Percentiles rank a stretch among this genome's conserved stretches.
These are phyloP conservation scores for Pelargonium nanum DNA, from an alignment of 345 rosid species.

Conservation along the genomic window DNA sequence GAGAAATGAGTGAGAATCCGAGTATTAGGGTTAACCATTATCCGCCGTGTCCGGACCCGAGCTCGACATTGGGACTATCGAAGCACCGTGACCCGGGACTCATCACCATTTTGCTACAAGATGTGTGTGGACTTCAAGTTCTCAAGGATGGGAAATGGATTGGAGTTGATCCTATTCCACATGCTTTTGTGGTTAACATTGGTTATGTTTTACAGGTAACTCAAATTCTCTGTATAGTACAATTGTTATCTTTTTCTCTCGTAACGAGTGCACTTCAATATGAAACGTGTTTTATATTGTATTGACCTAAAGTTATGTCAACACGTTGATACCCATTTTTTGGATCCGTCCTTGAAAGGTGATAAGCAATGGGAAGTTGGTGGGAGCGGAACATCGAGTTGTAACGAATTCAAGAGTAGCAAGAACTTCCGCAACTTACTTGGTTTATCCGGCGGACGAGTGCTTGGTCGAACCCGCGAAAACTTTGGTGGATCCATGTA, in stretches of 20 bases:
- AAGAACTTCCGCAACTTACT: conserved; percentile 16
- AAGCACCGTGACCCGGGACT: conserved; percentile 21
- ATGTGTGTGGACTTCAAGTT: conserved; percentile 20
- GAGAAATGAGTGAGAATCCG: neutral
- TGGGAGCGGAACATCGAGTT: conserved; percentile 21
- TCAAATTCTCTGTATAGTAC: too few relatives aligned
- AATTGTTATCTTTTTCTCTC: too few relatives aligned
- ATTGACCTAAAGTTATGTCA: too few relatives aligned
- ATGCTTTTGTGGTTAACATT: conserved; percentile 20
- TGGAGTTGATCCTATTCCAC: conserved; percentile 16
- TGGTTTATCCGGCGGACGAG: conserved; percentile 7
- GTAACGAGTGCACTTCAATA: neutral
- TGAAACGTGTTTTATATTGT: neutral
- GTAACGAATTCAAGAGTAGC: conserved; percentile 18
- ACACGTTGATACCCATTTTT: too few relatives aligned
- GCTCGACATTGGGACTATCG: conserved; percentile 18
- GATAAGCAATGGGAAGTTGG: conserved; percentile 21
- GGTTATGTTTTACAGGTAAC: conserved; percentile 11
- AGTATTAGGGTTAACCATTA: conserved; percentile 13
- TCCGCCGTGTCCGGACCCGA: conserved; percentile 24
- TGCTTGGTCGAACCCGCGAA: conserved; percentile 15
- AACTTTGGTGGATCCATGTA: neutral
- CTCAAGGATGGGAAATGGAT: conserved; percentile 21
- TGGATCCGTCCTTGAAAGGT: conserved; percentile 7
- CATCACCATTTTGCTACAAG: conserved; percentile 17